Base-by-base conservation (phyloP, 108 stramenopile species). In the Mediolabrus comicus region DNA sequence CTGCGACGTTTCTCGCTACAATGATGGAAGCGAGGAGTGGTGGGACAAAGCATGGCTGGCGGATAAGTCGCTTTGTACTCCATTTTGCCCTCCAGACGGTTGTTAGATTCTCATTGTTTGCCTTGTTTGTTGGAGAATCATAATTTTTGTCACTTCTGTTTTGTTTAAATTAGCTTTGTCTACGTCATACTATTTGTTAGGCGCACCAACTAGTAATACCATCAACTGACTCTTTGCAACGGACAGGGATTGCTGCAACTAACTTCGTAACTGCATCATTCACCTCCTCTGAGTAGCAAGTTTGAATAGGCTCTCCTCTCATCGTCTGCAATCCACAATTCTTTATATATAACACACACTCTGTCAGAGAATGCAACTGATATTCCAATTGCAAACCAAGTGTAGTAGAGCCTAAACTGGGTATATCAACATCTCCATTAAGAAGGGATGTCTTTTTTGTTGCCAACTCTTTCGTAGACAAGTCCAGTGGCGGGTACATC, bases 401-500 rank as follows among this genome's bases (percentile, higher is more conserved):
- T 13, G 32, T 36, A 11, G 69, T 69, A 0, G 56, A 35, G 9
- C 62, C 46, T 28, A 71, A 39, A 19, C 33, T 11, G 27, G 70
- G 70, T 24, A 62, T 62, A 17, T 19, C 19, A 11, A 25, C 25
- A 19, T 19, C 29, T 52, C 24, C 69, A 52, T 51, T 27, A 13
- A 51, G 8, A 12, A 13, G 17, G 16, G 16, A 26, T 28, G 62
- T 36, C 28, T 25, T 46, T 36, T 36, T 38, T 28, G 36, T 29
- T 35, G 9, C 46, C 6, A 16, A 28, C 28, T 57, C 67, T 25
- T 27, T 52, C 30, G 41, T 26, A 8, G 49, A 36, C 26, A 74
- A 55, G 63, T 77, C 71, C 52, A 94, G 57, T 13, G 92, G 92
- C 30, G 92, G 90, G 66, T 94, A 94, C 70, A 94, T 34, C 29